Evolutionary conservation across 2,329 filamentous ascomycete genomes (phyloP).

Genomic region (Neobulgaria alba): DNA sequence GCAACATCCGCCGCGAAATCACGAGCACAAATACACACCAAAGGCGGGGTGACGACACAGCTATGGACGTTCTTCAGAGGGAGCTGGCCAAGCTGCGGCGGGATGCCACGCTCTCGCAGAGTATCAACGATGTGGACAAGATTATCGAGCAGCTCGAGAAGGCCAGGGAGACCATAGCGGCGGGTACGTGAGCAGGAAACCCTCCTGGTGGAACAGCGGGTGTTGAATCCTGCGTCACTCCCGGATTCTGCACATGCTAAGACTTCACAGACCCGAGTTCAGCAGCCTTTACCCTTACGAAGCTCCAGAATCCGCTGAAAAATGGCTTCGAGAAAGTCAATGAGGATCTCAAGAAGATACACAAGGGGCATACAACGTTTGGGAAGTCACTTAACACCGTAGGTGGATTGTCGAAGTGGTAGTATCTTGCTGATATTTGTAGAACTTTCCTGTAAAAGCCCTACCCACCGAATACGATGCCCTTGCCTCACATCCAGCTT

Average conservation of each 20-base stretch:
- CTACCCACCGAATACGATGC: slow-evolving; percentile 74
- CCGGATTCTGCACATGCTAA: slow-evolving; percentile 2
- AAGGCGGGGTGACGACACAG: slow-evolving; percentile 17
- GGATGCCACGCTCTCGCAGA: slow-evolving; percentile 26
- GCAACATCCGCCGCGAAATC: slow-evolving; percentile 4
- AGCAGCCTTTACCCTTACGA: slow-evolving; percentile 67
- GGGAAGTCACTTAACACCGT: slow-evolving; percentile 80
- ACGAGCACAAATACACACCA: background rate
- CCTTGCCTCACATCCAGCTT: slow-evolving; percentile 61
- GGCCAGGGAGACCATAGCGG: slow-evolving; percentile 65
- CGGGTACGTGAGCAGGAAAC: too few relatives aligned
- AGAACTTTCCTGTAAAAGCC: slow-evolving; percentile 40
- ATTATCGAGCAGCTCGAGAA: slow-evolving; percentile 69
- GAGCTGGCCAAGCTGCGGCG: slow-evolving; percentile 27
- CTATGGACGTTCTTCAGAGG: slow-evolving; percentile 27
- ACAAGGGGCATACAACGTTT: slow-evolving; percentile 75
- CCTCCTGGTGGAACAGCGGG: slow-evolving; percentile 6
- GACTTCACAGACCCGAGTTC: slow-evolving; percentile 52
- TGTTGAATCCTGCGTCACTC: background rate
- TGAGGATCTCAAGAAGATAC: slow-evolving; percentile 72
- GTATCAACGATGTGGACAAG: slow-evolving; percentile 67
- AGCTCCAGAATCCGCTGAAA: slow-evolving; percentile 79
- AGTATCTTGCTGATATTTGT: slow-evolving; percentile 3
- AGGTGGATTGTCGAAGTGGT: slow-evolving; percentile 6
- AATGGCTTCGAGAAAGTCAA: slow-evolving; percentile 72